Base-by-base conservation (phyloP, 306 rosid species). In the Adenanthera pavonina region DNA sequence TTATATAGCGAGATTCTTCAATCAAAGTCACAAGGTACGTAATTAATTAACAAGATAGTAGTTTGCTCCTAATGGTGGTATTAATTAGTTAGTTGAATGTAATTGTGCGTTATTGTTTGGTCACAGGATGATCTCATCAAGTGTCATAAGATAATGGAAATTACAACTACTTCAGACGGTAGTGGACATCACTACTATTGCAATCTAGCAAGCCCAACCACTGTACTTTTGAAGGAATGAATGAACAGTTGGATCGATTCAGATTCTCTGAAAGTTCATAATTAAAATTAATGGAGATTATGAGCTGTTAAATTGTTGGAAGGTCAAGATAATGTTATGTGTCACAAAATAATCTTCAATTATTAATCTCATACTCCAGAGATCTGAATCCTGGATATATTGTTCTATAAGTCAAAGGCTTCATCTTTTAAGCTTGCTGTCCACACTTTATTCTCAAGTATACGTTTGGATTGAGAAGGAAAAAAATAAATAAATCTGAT, bases 121-220 rank as follows among this genome's bases (percentile, higher is more conserved):
- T 62, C 13, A 6, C 60, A 87, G 93, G 88, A 65, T 30, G 89
- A 84, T 78, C 61, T 86, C 83, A 62, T 74, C 4, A 80, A 60
- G 59, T 90, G 93, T 80, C 85, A 74, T 34, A 44, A 20, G 73
- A 66, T 86, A 6, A 82, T 90, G 93, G 83, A 82, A 73, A 41
- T 68, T 11, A 73, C 54, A 30, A 72, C 77, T 35, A 41, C 41
- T 57, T 77, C 40, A 49, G 14, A 57, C 30, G 72, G 38, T 17
- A 15, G 72, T 19, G 85, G 14, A 25, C 30, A 36, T 19, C 33
- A 57, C 36, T 33, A 76, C 61, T 25, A 36, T 19, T 57, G 64
- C 76, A 74, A 79, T 74, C 87, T 88, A 70, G 74, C 85, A 74
- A 88, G 91, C 78, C 93, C 89, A 25, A 90, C 91, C 0, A 88